A percentile compares a stretch with the other conserved stretches of the same genome.
phyloP scores from a whole-genome alignment of 2,329 filamentous ascomycete species.

The Periconia sp. region DNA sequence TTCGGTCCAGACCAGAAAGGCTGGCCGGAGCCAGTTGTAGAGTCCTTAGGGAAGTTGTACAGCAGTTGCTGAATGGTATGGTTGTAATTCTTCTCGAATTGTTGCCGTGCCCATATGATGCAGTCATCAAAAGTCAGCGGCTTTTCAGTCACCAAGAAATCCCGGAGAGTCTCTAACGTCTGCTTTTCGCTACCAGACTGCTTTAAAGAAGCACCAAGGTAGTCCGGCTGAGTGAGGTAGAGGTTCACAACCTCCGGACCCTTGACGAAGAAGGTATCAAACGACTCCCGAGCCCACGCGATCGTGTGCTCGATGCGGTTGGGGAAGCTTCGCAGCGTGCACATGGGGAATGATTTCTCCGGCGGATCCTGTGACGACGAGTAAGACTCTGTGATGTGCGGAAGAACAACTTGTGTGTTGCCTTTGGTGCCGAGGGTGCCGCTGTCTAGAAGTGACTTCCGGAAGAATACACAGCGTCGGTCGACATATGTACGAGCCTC shows the following conservation, averaged over 20 bases:
- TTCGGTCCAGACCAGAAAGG: slow-evolving; percentile 99
- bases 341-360: slow-evolving; percentile 99
- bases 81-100: slow-evolving; percentile 97
- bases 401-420: slow-evolving; percentile 95
- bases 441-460: slow-evolving; percentile 93
- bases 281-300: slow-evolving; percentile 95
- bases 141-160: slow-evolving; percentile 90
- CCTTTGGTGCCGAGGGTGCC: slow-evolving; percentile 99
- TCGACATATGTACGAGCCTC: slow-evolving; percentile 97
- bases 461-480: slow-evolving; percentile 96
- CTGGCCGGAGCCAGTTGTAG: slow-evolving; percentile 83
- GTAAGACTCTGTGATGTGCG: slow-evolving; percentile 92
- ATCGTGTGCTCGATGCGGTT: slow-evolving; percentile 99
- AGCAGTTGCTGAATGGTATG: slow-evolving; percentile 95
- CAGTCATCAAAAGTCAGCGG: slow-evolving; percentile 94
- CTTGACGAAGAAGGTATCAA: slow-evolving; percentile 92
- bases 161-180: slow-evolving; percentile 86
- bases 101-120: slow-evolving; percentile 89
- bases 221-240: slow-evolving; percentile 90
- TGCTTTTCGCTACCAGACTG: slow-evolving; percentile 95
- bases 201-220: slow-evolving; percentile 84
- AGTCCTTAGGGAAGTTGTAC: slow-evolving; percentile 97
- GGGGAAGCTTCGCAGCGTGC: slow-evolving; percentile 94
- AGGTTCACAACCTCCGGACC: slow-evolving; percentile 93
- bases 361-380: slow-evolving; percentile 96